Base-by-base conservation (phyloP, 176 grass and related monocot species). In the Bolboschoenus planiculmis region DNA sequence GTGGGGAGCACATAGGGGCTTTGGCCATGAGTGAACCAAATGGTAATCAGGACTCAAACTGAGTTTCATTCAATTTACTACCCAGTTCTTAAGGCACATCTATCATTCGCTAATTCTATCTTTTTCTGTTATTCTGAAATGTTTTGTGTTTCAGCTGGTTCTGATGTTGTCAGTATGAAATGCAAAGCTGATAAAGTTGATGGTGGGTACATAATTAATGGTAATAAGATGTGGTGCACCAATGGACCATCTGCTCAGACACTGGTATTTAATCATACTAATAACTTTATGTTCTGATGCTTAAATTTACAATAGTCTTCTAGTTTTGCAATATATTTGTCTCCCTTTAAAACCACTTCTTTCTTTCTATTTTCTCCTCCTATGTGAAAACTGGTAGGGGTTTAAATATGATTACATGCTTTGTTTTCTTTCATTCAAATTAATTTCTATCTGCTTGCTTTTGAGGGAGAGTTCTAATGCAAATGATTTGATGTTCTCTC, bases 211-310 rank as follows among this genome's bases (percentile, higher is more conserved):
- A 81, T 98, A 62, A 85, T 98, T 40, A 93, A 95, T 1, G 92
- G 92, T 70, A 98, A 95, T 47, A 98, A 98, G 88, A 98, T 98
- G 95, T 98, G 95, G 95, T 98, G 95, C 82, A 98, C 95, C 18
- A 98, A 98, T 84, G 95, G 95, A 2, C 95, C 95, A 3, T 91
- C 90, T 23, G 95, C 95, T 83, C 90, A 98, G 67, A 95, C 95
- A 40, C 81, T 98, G 89, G 95, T 98, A 90, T 43, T 70, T 43
- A 53, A 56, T 82, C 62, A 18, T 75, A 55, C 78, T 66, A 78
- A 60, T 73, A 15, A 24, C 3, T 15, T 80, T 40, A 37, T 40
- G 24, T 47, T 35, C 21, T 7, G n/a, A 74, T 71, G 18, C 66
- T 71, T 44, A 14, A 43, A 72, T 72, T 23, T 26, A 23, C 24